Percentiles rank a stretch among this genome's conserved stretches.
Evolutionary conservation across 2,329 filamentous ascomycete genomes (phyloP).

Genomic region (Truncatella angustata): DNA sequence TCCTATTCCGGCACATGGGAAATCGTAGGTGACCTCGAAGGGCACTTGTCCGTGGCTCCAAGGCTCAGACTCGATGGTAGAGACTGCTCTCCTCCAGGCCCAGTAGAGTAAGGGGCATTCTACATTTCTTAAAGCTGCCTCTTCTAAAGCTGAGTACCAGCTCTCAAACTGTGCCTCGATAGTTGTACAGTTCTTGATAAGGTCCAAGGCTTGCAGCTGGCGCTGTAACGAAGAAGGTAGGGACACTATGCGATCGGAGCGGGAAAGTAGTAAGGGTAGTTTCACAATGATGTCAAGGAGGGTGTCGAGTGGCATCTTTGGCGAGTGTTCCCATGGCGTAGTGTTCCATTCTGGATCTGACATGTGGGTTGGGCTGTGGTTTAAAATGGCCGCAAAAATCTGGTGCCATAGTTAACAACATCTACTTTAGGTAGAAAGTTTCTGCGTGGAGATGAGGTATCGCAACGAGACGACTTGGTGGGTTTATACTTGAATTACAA

Average conservation of each 20-base stretch:
- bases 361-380: constrained; percentile 49
- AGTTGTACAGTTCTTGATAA: constrained; percentile 45
- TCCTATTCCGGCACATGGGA: constrained; percentile 42
- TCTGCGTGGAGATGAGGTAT: too few relatives aligned
- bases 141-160: constrained; percentile 40
- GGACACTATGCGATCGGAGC: constrained; percentile 40
- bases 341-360: constrained; percentile 49
- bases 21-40: constrained; percentile 44
- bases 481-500: too few relatives aligned
- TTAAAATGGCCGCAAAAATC: constrained; percentile 48
- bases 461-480: too few relatives aligned
- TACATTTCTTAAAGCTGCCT: constrained; percentile 17
- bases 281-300: constrained; percentile 50
- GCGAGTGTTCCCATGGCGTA: constrained; percentile 50
- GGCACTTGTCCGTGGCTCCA: constrained; percentile 32
- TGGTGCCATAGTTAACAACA: constrained; percentile 19
- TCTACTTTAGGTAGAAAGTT: constrained; percentile 41
- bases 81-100: constrained; percentile 29
- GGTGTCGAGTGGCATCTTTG: constrained; percentile 48
- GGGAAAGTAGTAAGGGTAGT: constrained; percentile 45
- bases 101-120: constrained; percentile 37
- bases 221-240: constrained; percentile 39
- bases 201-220: constrained; percentile 43
- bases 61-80: constrained; percentile 20
- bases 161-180: constrained; percentile 46